Base-by-base conservation (phyloP, 2,329 filamentous ascomycete genomes). In the Clonostachys chloroleuca region DNA sequence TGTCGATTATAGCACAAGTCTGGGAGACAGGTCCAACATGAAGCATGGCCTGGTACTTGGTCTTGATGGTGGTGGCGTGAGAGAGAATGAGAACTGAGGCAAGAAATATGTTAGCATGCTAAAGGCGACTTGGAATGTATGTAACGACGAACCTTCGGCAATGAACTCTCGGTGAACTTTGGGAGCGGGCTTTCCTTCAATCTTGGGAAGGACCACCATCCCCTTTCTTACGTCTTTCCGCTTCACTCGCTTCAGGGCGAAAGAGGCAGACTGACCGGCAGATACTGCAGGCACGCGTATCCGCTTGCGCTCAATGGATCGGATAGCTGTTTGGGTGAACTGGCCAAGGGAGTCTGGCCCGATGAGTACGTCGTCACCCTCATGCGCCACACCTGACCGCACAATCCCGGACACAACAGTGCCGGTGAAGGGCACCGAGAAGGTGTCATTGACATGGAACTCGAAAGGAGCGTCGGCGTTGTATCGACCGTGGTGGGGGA, bases 11-110 rank as follows among this genome's bases (percentile, higher is more conserved):
- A 12, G 91, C 85, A 61, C 94, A 99, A 0, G 94, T 99, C 69
- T 99, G 94, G 39, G 87, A 90, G 40, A 99, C 88, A 0, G 94
- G 89, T 0, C 94, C 94, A 5, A 99, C 92, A 58, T 99, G 94
- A 18, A 99, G 78, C 92, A 97, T 99, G 1, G 94, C 94, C 71
- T 99, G 94, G 56, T 99, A 99, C 59, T 91, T 92, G 1, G 85
- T 90, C 67, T 95, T 94, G 66, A 99, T 99, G 40, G 94, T 99
- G 0, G 94, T 99, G 1, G 92, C 91, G 60, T 99, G 94, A 5
- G 89, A 95, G 7, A 99, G 77, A 55, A 99, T 97, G 18, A 99
- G 77, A 2, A 99, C 94, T 84, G 48, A 1, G 24, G 20, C 34
- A n/a, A 20, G 49, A 57, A 46, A 57, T 39, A 39, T n/a, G 50